Evolutionary conservation across 139 green algal genomes (phyloP).

Genomic region (Zygnema circumcarinatum): DNA sequence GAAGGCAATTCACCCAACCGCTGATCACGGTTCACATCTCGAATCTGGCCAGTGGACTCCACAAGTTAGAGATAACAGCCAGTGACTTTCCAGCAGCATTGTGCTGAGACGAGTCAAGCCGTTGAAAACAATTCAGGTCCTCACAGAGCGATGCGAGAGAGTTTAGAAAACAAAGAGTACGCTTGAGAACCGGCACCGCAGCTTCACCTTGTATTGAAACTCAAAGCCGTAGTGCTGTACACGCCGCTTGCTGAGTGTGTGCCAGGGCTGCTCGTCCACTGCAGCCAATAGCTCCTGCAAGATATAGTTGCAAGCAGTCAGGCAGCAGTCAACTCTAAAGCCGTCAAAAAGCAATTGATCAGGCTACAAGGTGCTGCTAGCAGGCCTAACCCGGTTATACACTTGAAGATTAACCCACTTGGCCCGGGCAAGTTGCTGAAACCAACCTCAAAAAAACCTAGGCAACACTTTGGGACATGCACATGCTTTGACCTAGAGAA

Average conservation of each 20-base stretch:
- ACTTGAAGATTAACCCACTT: not conserved
- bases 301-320: not conserved
- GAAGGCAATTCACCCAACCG: constrained; percentile 24
- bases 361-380: not conserved
- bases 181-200: too few relatives aligned
- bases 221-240: constrained; percentile 87
- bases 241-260: constrained; percentile 74
- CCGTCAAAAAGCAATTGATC: not conserved
- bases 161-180: too few relatives aligned
- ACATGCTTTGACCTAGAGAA: too few relatives aligned
- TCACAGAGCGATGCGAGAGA: too few relatives aligned
- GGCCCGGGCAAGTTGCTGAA: too few relatives aligned
- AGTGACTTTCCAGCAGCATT: not conserved
- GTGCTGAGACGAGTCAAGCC: not conserved
- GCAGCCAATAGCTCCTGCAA: constrained; percentile 33
- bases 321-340: not conserved
- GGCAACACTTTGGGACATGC: not conserved
- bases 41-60: constrained; percentile 4
- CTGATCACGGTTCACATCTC: not conserved
- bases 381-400: not conserved
- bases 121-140: too few relatives aligned
- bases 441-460: not conserved
- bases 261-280: constrained; percentile 31
- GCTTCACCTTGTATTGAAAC: constrained; percentile 74
- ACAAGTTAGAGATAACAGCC: not conserved